Evolutionary conservation across 345 rosid genomes (phyloP).

Genomic region (Citrus trifoliata): DNA sequence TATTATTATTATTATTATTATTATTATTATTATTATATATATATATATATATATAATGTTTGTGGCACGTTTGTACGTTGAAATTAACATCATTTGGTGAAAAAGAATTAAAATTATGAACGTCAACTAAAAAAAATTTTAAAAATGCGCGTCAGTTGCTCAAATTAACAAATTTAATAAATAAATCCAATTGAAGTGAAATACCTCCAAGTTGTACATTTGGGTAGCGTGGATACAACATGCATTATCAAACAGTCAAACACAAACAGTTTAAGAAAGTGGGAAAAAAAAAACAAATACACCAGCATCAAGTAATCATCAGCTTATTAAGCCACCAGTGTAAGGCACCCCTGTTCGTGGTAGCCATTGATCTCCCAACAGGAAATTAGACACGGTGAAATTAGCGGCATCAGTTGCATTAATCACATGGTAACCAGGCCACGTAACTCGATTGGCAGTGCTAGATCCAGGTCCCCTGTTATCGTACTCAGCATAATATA

Average conservation of each 20-base stretch:
- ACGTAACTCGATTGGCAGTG: conserved; percentile 51
- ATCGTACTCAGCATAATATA: conserved; percentile 46
- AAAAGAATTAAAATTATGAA: too few species aligned
- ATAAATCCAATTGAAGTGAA: conserved; percentile 22
- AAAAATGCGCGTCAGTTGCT: conserved; percentile 5
- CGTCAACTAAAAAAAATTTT: neutral
- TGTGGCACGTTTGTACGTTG: too few species aligned
- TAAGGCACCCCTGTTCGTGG: conserved; percentile 62
- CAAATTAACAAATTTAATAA: conserved; percentile 26
- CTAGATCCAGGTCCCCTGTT: conserved; percentile 69
- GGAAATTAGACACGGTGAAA: conserved; percentile 56
- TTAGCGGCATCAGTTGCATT: conserved; percentile 62
- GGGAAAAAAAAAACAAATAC: conserved; percentile 6
- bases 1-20: too few species aligned
- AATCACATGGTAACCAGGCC: conserved; percentile 67
- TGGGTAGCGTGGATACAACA: conserved; percentile 8
- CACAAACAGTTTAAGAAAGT: neutral
- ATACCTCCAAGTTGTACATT: conserved; percentile 2
- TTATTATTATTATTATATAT: too few species aligned
- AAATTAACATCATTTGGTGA: too few species aligned
- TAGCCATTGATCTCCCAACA: conserved; percentile 69
- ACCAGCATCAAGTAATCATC: neutral
- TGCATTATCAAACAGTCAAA: neutral
- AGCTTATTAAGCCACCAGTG: conserved; percentile 26
- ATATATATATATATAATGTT: too few species aligned